These are phyloP conservation scores for Colletotrichum simmondsii DNA, from an alignment of 2,329 filamentous ascomycete species.

Conservation along the genomic window DNA sequence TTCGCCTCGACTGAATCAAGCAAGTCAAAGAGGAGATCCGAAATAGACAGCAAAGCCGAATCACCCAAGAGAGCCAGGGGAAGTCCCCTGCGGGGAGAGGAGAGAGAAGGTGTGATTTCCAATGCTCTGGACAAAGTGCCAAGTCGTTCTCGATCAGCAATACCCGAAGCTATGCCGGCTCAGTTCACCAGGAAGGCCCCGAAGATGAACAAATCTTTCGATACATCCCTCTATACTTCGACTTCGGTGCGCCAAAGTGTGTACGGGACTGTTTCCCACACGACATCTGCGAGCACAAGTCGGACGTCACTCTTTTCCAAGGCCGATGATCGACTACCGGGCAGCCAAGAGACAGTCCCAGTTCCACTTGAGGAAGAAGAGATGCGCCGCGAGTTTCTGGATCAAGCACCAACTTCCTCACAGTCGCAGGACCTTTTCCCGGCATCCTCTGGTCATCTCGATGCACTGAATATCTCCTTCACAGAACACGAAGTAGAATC, in stretches of 20 bases:
- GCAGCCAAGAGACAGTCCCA: slow-evolving; percentile 20
- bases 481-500: background rate
- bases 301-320: slow-evolving; percentile 12
- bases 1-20: background rate
- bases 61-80: slow-evolving; percentile 13
- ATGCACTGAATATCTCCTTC: slow-evolving; percentile 17
- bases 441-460: slow-evolving; percentile 7
- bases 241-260: background rate
- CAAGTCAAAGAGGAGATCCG: slow-evolving; percentile 10
- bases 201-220: background rate
- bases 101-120: background rate
- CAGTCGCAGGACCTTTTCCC: slow-evolving; percentile 16
- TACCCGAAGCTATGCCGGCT: background rate
- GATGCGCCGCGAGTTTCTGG: background rate
- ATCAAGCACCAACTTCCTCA: background rate
- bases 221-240: background rate
- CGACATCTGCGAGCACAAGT: slow-evolving; percentile 13
- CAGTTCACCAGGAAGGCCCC: background rate
- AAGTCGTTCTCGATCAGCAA: slow-evolving; percentile 12
- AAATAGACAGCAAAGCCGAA: background rate
- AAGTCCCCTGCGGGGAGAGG: background rate
- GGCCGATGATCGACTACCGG: background rate
- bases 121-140: slow-evolving; percentile 14
- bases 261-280: background rate
- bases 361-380: background rate